phyloP scores from a whole-genome alignment of 2,329 filamentous ascomycete genomes.

The Microsporum ferrugineum region DNA sequence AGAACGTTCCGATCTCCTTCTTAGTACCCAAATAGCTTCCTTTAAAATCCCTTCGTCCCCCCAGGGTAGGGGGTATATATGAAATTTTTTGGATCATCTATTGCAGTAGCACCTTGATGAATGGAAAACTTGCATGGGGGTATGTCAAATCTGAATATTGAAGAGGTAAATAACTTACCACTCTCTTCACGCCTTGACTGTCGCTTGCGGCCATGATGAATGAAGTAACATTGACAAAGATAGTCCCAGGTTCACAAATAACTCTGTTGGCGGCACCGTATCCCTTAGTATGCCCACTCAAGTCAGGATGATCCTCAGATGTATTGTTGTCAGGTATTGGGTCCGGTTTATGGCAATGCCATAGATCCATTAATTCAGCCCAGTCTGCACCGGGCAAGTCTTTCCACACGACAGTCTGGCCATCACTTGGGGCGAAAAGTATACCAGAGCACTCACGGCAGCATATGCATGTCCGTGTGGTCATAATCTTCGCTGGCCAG shows the following conservation, averaged over 20 bases:
- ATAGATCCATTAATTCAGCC: conserved; percentile 99
- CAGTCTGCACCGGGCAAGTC: conserved; percentile 92
- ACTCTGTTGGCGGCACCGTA: conserved; percentile 76
- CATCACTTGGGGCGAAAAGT: conserved; percentile 19
- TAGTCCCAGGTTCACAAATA: conserved; percentile 51
- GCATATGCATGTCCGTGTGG: conserved; percentile 21
- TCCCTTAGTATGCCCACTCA: conserved; percentile 50
- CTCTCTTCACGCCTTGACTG: conserved; percentile 40
- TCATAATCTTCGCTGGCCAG: conserved; percentile 32
- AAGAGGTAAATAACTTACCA: conserved; percentile 21
- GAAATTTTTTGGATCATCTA: no score
- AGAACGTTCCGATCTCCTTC: conserved; percentile 41
- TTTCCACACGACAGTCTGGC: conserved; percentile 56
- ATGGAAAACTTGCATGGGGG: not conserved
- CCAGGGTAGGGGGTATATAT: not conserved
- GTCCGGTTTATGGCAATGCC: conserved; percentile 93
- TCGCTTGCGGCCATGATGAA: conserved; percentile 61
- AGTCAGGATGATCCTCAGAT: conserved; percentile 30
- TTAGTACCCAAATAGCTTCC: conserved; percentile 35
- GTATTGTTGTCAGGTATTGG: conserved; percentile 16
- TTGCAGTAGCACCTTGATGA: not conserved
- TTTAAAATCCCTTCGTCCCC: not conserved
- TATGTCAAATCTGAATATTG: conserved; percentile 1
- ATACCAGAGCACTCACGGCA: conserved; percentile 29
- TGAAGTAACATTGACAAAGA: conserved; percentile 69